phyloP scores from a whole-genome alignment of 2,329 filamentous ascomycete genomes.

The Scedosporium minutisporum region DNA sequence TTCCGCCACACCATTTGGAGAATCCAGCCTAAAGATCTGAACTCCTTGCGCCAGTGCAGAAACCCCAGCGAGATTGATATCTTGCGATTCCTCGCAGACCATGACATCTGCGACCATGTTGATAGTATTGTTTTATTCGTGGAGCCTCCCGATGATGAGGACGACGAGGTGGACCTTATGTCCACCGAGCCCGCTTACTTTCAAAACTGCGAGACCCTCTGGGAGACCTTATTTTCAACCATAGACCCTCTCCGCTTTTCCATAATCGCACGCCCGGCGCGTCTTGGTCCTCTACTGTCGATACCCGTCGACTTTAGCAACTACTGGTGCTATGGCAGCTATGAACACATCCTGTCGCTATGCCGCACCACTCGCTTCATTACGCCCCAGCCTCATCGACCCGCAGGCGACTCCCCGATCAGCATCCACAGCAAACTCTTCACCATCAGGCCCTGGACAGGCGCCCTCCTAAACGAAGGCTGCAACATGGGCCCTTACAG shows the following conservation, averaged over 20 bases:
- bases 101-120: constrained; percentile 28
- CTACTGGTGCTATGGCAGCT: constrained; percentile 54
- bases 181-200: constrained; percentile 4
- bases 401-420: constrained; percentile 5
- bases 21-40: constrained; percentile 19
- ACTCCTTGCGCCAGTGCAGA: constrained; percentile 14
- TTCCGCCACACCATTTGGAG: constrained; percentile 45
- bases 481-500: constrained; percentile 63
- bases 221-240: constrained; percentile 34
- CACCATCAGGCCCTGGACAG: constrained; percentile 52
- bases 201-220: constrained; percentile 5
- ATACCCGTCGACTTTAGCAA: constrained; percentile 47
- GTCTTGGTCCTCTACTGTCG: constrained; percentile 51
- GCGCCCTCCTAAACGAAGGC: constrained; percentile 62
- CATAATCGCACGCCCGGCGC: constrained; percentile 50
- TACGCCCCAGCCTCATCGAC: background rate
- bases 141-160: constrained; percentile 13
- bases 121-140: constrained; percentile 30
- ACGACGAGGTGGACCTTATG: background rate
- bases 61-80: constrained; percentile 23
- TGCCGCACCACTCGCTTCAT: constrained; percentile 18
- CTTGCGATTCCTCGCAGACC: constrained; percentile 27
- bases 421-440: constrained; percentile 35
- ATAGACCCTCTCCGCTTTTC: constrained; percentile 45
- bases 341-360: constrained; percentile 49